These are phyloP conservation scores for Stephania cephalantha DNA, from an alignment of 164 flowering plant species.

Conservation along the genomic window DNA sequence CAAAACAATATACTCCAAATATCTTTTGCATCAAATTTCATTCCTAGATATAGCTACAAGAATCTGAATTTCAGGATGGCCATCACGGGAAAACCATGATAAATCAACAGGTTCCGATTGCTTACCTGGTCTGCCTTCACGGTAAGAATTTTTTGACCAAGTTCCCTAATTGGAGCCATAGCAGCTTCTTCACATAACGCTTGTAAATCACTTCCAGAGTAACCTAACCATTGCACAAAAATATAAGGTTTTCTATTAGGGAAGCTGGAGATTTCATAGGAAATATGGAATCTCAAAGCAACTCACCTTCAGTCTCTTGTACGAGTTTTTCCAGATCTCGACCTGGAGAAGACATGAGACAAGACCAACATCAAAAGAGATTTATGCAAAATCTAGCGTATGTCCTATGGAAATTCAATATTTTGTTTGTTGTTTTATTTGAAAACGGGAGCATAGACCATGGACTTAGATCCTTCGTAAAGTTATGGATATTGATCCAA, in stretches of 20 bases:
- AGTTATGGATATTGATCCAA: too few relatives aligned
- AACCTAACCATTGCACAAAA: constrained; percentile 41
- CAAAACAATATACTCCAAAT: too few relatives aligned
- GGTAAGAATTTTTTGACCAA: constrained; percentile 78
- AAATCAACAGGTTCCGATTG: background rate
- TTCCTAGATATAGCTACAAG: too few relatives aligned
- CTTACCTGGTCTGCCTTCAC: constrained; percentile 79
- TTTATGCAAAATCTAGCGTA: background rate
- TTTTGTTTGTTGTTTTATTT: too few relatives aligned
- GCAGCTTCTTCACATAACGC: constrained; percentile 99
- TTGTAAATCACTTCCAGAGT: constrained; percentile 97
- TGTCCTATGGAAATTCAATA: too few relatives aligned
- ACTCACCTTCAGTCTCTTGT: constrained; percentile 78
- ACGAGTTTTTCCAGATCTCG: constrained; percentile 73
- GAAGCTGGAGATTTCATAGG: background rate
- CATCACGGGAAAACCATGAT: background rate
- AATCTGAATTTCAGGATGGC: too few relatives aligned
- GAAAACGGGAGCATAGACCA: too few relatives aligned
- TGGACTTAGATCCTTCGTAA: too few relatives aligned
- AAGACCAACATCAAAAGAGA: background rate
- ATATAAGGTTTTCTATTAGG: background rate
- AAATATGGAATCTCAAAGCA: background rate
- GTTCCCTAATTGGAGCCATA: constrained; percentile 98
- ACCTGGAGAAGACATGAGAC: constrained; percentile 36
- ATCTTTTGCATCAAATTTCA: too few relatives aligned